Evolutionary conservation across 2,329 filamentous ascomycete genomes (phyloP).

Genomic region (Ramularia endophylla): DNA sequence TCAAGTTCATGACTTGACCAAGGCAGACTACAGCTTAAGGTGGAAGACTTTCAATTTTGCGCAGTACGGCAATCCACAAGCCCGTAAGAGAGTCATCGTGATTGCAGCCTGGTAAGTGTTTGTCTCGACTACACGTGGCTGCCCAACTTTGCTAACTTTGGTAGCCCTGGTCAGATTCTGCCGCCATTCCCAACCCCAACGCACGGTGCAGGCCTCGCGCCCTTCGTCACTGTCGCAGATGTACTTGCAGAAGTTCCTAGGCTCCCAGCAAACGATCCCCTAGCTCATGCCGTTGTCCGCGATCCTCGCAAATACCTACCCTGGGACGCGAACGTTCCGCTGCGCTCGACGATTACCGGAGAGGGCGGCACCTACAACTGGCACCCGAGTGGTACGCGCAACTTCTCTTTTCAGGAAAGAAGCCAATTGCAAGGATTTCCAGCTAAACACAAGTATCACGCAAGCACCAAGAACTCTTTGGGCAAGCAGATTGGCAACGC

Average conservation of each 20-base stretch:
- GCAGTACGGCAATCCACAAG: constrained; percentile 47
- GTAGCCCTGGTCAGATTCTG: constrained; percentile 63
- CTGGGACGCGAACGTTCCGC: constrained; percentile 44
- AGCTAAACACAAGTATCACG: constrained; percentile 50
- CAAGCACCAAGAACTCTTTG: constrained; percentile 30
- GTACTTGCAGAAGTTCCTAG: constrained; percentile 27
- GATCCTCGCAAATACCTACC: not conserved
- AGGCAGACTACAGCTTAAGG: constrained; percentile 60
- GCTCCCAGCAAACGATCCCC: constrained; percentile 24
- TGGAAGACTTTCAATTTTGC: constrained; percentile 56
- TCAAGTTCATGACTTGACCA: constrained; percentile 59
- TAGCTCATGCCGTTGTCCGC: not conserved
- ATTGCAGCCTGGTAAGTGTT: constrained; percentile 47
- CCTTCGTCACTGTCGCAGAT: constrained; percentile 38
- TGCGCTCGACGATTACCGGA: constrained; percentile 59
- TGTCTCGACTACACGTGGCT: constrained; percentile 1
- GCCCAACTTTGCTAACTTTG: constrained; percentile 15
- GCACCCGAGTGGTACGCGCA: constrained; percentile 58
- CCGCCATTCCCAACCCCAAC: constrained; percentile 55
- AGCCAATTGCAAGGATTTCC: constrained; percentile 68
- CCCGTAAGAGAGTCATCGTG: constrained; percentile 45
- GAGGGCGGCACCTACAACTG: constrained; percentile 54
- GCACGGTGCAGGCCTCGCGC: constrained; percentile 25
- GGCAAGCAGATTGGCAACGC: constrained; percentile 71
- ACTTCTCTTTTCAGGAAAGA: constrained; percentile 62